phyloP scores from a whole-genome alignment of 495 filamentous ascomycete species.

The Aspergillus saccharolyticus region DNA sequence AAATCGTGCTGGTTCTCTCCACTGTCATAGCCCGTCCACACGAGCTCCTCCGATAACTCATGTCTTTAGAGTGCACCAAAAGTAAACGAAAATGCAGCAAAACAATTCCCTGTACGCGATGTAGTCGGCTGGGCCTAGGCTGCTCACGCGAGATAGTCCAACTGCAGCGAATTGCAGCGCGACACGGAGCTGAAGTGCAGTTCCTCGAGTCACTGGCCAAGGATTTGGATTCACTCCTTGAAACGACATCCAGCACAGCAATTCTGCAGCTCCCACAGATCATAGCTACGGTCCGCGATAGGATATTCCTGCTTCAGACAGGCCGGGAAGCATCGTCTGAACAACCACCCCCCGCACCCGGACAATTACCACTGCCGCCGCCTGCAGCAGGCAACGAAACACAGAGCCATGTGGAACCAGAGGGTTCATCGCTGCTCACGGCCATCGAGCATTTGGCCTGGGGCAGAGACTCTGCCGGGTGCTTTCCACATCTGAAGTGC shows the following conservation, averaged over 20 bases:
- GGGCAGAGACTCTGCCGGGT: conserved; percentile 29
- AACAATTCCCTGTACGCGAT: conserved; percentile 28
- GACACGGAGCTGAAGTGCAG: conserved; percentile 28
- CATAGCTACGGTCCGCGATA: conserved; percentile 13
- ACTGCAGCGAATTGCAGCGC: conserved; percentile 22
- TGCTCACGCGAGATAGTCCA: conserved; percentile 30
- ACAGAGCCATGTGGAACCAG: conserved; percentile 1
- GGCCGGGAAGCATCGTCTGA: conserved; percentile 5
- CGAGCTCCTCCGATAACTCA: conserved; percentile 4
- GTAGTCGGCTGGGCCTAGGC: conserved; percentile 23
- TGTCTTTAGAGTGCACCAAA: conserved; percentile 26
- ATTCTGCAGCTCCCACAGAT: neutral
- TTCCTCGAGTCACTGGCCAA: conserved; percentile 24
- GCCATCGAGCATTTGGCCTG: conserved; percentile 33
- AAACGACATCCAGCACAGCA: conserved; percentile 6
- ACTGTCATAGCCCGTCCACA: neutral
- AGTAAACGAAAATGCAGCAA: conserved; percentile 32
- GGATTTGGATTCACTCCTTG: conserved; percentile 16
- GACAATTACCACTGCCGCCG: neutral
- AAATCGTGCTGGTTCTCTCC: neutral
- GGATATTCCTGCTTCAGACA: conserved; percentile 22
- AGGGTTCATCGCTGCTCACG: conserved; percentile 24
- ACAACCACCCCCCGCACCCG: neutral
- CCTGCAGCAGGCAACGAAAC: conserved; percentile 6
- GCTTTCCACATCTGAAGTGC: conserved; percentile 28